These are phyloP conservation scores for Cryptomeria japonica DNA, from an alignment of 75 land plant genomes.

Conservation along the genomic window DNA sequence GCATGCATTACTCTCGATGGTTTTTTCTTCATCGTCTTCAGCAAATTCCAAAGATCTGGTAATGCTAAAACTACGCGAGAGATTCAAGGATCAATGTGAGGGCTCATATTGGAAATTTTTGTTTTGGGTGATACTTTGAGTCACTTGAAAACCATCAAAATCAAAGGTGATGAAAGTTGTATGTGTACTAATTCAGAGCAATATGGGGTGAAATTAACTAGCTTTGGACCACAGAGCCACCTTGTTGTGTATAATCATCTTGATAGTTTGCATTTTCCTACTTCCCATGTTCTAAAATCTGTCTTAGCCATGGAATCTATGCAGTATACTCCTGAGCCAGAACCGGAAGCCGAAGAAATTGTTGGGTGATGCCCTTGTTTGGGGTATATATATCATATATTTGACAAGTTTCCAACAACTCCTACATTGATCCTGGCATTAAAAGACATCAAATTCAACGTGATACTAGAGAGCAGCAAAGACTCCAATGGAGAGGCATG, in stretches of 20 bases:
- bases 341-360: background rate
- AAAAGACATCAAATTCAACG: background rate
- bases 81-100: too few species aligned
- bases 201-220: background rate
- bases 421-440: slow-evolving; percentile 14
- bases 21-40: slow-evolving; percentile 21
- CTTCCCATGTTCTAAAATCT: slow-evolving; percentile 11
- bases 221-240: slow-evolving; percentile 35
- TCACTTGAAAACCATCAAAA: background rate
- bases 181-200: slow-evolving; percentile 9
- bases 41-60: background rate
- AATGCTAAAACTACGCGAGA: background rate
- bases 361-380: slow-evolving; percentile 11
- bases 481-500: background rate
- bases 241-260: slow-evolving; percentile 11
- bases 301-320: background rate
- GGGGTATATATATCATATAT: slow-evolving; percentile 33
- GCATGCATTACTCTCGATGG: slow-evolving; percentile 33
- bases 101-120: background rate
- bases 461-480: background rate
- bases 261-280: background rate
- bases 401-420: slow-evolving; percentile 32
- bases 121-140: background rate
- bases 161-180: background rate
- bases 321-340: too few species aligned